A percentile compares a stretch with the other conserved stretches of the same genome.
phyloP scores from a whole-genome alignment of 2,329 filamentous ascomycete species.

The Thyridium curvatum region DNA sequence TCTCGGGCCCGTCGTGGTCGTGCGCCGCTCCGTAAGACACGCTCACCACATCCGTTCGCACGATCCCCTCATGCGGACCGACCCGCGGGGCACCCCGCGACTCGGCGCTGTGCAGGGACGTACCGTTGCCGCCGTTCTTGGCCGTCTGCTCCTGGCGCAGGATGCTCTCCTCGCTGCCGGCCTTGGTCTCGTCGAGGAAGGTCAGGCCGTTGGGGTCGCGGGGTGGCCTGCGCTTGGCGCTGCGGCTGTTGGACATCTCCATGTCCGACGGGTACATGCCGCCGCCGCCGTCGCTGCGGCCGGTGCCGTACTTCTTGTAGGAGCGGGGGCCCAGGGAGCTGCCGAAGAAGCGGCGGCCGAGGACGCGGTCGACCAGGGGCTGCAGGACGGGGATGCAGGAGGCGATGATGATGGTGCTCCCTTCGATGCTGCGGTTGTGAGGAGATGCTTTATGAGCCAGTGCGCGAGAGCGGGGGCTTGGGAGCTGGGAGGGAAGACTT shows the following conservation, averaged over 20 bases:
- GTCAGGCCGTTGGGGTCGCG: slow-evolving; percentile 1
- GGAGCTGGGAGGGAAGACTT: slow-evolving; percentile 6
- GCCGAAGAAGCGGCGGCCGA: slow-evolving; percentile 10
- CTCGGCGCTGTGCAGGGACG: background rate
- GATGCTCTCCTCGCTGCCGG: slow-evolving; percentile 2
- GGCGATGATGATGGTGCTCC: slow-evolving; percentile 25
- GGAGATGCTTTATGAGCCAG: no score
- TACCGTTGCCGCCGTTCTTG: background rate
- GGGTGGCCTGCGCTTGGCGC: background rate
- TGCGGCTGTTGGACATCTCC: background rate
- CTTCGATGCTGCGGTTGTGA: slow-evolving; percentile 18
- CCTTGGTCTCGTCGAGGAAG: slow-evolving; percentile 1
- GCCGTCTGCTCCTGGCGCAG: background rate
- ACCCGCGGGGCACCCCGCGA: background rate
- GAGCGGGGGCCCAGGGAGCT: background rate
- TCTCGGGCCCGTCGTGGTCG: no score
- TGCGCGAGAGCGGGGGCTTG: background rate
- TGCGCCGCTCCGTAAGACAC: slow-evolving; percentile 2
- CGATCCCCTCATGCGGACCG: slow-evolving; percentile 1
- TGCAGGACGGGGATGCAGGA: slow-evolving; percentile 26
- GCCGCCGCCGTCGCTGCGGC: background rate
- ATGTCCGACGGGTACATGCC: background rate
- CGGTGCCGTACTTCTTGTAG: slow-evolving; percentile 2
- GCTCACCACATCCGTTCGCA: slow-evolving; percentile 4
- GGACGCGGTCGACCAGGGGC: slow-evolving; percentile 19